Evolutionary conservation across 305 asterid genomes (phyloP).

Genomic region (Fraxinus albicans): DNA sequence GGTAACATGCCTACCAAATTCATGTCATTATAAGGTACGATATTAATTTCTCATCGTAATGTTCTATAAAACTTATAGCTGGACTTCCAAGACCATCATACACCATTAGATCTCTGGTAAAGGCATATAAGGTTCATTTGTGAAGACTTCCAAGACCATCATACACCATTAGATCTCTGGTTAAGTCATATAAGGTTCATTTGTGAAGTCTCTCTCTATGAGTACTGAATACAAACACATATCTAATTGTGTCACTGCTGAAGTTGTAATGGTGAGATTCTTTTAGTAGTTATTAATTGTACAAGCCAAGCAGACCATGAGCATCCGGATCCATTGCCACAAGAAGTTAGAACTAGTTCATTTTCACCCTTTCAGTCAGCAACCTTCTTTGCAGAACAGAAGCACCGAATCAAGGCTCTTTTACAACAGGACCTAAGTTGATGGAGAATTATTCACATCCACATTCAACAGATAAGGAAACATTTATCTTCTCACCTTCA

Average conservation of each 20-base stretch:
- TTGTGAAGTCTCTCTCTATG: not conserved
- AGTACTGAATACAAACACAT: not conserved
- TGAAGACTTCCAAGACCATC: not conserved
- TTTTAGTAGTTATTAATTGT: not conserved
- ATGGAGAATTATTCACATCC: not conserved
- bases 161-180: not conserved
- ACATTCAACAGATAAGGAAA: not conserved
- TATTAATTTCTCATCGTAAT: not conserved
- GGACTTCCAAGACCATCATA: not conserved
- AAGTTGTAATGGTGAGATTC: not conserved
- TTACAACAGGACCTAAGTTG: not conserved
- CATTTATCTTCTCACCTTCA: not conserved
- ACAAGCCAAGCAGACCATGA: not conserved
- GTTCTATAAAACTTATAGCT: not conserved
- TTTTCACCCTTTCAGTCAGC: not conserved
- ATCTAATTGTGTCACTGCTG: not conserved
- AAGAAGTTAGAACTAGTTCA: not conserved
- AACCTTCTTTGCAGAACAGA: not conserved
- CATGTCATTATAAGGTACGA: not conserved
- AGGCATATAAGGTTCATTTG: not conserved
- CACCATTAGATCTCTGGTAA: not conserved
- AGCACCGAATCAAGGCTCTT: slow-evolving; percentile 2
- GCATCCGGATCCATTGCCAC: not conserved
- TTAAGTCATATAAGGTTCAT: not conserved
- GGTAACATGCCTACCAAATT: not conserved